These are phyloP conservation scores for Huiozyma naganishii DNA, from an alignment of 805 yeast species.

Conservation along the genomic window DNA sequence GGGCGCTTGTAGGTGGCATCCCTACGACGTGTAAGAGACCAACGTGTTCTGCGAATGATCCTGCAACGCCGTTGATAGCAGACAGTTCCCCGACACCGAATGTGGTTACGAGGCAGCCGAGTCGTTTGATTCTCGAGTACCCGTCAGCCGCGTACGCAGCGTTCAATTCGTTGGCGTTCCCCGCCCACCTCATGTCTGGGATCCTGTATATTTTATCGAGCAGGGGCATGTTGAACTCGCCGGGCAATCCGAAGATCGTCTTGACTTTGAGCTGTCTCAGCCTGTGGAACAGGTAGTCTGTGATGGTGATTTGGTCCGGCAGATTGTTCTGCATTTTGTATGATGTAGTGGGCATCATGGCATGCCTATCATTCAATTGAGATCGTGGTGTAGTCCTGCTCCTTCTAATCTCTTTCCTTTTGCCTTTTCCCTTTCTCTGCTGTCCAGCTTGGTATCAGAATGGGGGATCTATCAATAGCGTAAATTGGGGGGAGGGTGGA, in stretches of 20 bases:
- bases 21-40: conserved; percentile 84
- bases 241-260: conserved; percentile 66
- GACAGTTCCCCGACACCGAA: conserved; percentile 87
- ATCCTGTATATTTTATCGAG: conserved; percentile 53
- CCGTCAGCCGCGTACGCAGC: conserved; percentile 91
- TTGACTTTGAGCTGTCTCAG: conserved; percentile 39
- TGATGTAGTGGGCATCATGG: background rate
- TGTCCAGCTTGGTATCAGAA: background rate
- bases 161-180: conserved; percentile 80
- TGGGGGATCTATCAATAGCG: too few species aligned
- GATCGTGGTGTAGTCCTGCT: background rate
- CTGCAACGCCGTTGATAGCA: conserved; percentile 75
- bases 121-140: conserved; percentile 45
- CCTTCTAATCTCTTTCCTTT: background rate
- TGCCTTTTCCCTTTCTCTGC: background rate
- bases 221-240: conserved; percentile 56
- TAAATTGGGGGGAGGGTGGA: too few species aligned
- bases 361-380: background rate
- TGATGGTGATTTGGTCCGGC: conserved; percentile 35
- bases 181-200: conserved; percentile 54
- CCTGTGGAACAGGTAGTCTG: conserved; percentile 55
- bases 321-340: conserved; percentile 8
- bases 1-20: conserved; percentile 40
- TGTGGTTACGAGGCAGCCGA: conserved; percentile 39
- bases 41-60: conserved; percentile 72